phyloP scores from a whole-genome alignment of 345 rosid species.

The Laguncularia racemosa region DNA sequence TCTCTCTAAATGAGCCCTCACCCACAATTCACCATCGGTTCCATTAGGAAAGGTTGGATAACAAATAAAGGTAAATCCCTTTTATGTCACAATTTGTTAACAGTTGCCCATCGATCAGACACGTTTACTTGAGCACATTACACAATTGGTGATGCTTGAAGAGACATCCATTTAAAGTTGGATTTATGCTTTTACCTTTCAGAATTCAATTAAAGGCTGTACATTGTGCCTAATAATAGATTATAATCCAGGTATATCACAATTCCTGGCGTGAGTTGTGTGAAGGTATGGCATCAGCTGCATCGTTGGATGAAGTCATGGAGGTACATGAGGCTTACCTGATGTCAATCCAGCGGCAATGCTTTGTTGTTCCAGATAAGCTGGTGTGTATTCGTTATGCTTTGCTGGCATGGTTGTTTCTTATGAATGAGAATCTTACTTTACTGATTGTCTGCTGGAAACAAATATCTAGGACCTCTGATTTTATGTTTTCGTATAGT shows the following conservation, averaged over 20 bases:
- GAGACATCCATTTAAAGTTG: neutral
- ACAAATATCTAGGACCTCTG: neutral
- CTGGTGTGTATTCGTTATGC: constrained; percentile 39
- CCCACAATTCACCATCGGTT: no score
- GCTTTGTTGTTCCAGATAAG: constrained; percentile 96
- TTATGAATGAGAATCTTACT: no score
- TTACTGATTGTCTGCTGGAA: neutral
- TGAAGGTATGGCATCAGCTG: constrained; percentile 82
- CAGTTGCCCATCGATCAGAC: no score
- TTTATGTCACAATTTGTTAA: no score
- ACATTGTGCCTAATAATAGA: constrained; percentile 11
- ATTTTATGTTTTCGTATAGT: constrained; percentile 32
- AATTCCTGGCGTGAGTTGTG: constrained; percentile 95
- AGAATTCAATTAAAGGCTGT: neutral
- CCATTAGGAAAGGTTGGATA: no score
- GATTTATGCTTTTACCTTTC: neutral
- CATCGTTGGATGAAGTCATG: constrained; percentile 89
- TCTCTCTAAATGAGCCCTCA: no score
- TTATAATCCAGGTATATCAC: constrained; percentile 76
- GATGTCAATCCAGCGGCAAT: constrained; percentile 87
- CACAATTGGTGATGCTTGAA: no score
- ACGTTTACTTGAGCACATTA: no score
- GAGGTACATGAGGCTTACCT: constrained; percentile 94
- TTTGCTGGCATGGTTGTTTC: no score
- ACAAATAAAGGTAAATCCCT: no score